Evolutionary conservation across 2,329 filamentous ascomycete species (phyloP), one percentile per base, ranked within the genome.

Genomic region (Colletotrichum sp.): DNA sequence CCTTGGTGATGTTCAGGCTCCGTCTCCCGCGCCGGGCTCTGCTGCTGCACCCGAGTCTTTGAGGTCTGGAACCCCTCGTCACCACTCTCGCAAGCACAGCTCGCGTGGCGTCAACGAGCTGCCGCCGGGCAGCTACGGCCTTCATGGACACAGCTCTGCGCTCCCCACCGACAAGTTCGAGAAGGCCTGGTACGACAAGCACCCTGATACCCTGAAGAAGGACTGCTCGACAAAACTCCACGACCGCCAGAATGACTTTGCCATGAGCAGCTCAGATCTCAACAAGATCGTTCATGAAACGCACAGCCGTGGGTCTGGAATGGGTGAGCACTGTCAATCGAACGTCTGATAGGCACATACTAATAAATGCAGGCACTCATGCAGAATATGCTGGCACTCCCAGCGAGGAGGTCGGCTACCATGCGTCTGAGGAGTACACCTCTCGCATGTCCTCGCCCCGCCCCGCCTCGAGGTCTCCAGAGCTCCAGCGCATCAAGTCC

Each of bases 1-100:
- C 83, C 95, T 97, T 59, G 97, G 97, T 77, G 96, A 99, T 83
- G 97, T 99, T 12, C 97, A 99, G 86, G 97, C 97, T 16, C 97
- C 97, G 4, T 97, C 96, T 3, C 96, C 96, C 2, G 91, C 92
- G 4, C 93, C 93, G 10, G 84, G 85, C 60, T 80, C 85, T 6
- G 83, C 85, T 5, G 80, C 79, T 64, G 82, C 83, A 64, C 82
- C 85, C 24, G 83, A 87, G 65, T 78, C 77, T 49, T 72, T 76
- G 68, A 84, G 84, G 65, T 79, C 79, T 71, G 88, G 88, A 77
- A 78, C 77, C 13, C 77, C 77, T 44, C 89, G 88, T 78, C 85
- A 92, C 77, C 94, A 96, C 81, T 87, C 90, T 69, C 93, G 95
- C 77, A 95, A 92, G 85, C 92, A 91, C 76, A 98, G 95, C 83